A percentile compares a stretch with the other conserved stretches of the same genome.
These are phyloP conservation scores for Chlamydomonas asymmetrica DNA, from an alignment of 139 green algal species.

Conservation along the genomic window DNA sequence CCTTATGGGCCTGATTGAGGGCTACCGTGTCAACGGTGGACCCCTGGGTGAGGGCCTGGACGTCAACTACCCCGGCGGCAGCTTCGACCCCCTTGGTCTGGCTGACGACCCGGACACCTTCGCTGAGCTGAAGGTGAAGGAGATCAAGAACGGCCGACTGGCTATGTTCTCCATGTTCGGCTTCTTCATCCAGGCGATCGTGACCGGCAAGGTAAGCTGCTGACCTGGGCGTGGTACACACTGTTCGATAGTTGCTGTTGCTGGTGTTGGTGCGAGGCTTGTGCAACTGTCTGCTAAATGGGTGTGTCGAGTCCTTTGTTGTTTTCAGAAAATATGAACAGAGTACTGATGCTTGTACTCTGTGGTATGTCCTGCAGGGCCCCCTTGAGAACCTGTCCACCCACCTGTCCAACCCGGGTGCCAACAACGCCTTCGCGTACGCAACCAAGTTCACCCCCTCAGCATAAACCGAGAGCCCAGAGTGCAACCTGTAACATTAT, in stretches of 20 bases:
- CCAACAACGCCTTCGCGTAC: conserved; percentile 77
- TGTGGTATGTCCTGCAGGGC: conserved; percentile 23
- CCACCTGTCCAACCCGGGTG: conserved; percentile 78
- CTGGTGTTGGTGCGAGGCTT: no score
- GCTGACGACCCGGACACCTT: conserved; percentile 89
- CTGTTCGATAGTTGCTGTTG: no score
- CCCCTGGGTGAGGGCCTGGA: conserved; percentile 61
- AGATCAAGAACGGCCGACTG: conserved; percentile 92
- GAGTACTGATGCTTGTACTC: no score
- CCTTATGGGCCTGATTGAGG: conserved; percentile 77
- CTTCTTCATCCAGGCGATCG: conserved; percentile 78
- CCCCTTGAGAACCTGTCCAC: conserved; percentile 63
- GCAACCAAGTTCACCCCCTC: conserved; percentile 39
- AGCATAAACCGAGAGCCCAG: conserved; percentile 11
- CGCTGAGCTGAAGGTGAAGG: conserved; percentile 88
- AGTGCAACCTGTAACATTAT: no score
- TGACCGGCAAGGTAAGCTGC: conserved; percentile 64
- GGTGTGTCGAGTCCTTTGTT: no score
- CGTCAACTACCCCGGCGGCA: conserved; percentile 53
- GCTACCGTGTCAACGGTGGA: conserved; percentile 72
- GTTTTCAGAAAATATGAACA: no score
- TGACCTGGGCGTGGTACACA: no score
- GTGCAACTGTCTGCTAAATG: no score
- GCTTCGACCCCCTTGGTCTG: conserved; percentile 55
- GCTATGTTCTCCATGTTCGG: conserved; percentile 88